phyloP scores from a whole-genome alignment of 1,284 basidiomycete genomes.

The Flammula alnicola region DNA sequence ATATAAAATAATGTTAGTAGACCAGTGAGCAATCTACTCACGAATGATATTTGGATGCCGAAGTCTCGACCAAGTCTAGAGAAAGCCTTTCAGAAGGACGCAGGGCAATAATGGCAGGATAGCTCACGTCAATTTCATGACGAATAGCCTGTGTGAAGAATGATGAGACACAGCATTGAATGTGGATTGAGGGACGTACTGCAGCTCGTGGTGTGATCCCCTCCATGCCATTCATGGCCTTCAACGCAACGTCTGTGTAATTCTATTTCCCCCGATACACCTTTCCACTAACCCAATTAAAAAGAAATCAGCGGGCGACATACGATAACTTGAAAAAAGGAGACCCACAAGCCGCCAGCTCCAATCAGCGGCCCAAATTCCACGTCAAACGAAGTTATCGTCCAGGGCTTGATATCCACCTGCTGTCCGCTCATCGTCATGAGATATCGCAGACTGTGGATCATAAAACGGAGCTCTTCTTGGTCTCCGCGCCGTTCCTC shows the following conservation, averaged over 20 bases:
- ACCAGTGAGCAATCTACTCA: constrained; percentile 13
- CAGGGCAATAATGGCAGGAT: background rate
- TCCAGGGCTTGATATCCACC: constrained; percentile 28
- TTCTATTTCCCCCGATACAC: constrained; percentile 32
- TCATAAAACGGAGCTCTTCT: constrained; percentile 24
- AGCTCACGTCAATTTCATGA: constrained; percentile 26
- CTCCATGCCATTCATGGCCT: constrained; percentile 25
- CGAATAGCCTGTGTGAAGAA: constrained; percentile 21
- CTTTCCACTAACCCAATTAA: constrained; percentile 23
- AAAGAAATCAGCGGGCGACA: background rate
- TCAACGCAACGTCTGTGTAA: constrained; percentile 31
- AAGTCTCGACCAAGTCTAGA: constrained; percentile 29
- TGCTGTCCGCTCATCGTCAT: constrained; percentile 18
- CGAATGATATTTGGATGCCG: constrained; percentile 30
- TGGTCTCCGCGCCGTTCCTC: constrained; percentile 10
- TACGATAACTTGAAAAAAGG: background rate
- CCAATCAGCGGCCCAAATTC: constrained; percentile 29
- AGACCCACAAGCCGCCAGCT: constrained; percentile 28
- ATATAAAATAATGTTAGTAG: background rate
- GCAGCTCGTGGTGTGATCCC: constrained; percentile 21
- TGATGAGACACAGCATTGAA: background rate
- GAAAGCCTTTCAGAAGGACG: background rate
- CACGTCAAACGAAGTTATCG: constrained; percentile 30
- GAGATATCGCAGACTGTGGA: constrained; percentile 23
- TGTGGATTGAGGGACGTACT: constrained; percentile 17